Conservation (phyloP, 2,329 filamentous ascomycete species). For the Whalleya microplaca region DNA sequence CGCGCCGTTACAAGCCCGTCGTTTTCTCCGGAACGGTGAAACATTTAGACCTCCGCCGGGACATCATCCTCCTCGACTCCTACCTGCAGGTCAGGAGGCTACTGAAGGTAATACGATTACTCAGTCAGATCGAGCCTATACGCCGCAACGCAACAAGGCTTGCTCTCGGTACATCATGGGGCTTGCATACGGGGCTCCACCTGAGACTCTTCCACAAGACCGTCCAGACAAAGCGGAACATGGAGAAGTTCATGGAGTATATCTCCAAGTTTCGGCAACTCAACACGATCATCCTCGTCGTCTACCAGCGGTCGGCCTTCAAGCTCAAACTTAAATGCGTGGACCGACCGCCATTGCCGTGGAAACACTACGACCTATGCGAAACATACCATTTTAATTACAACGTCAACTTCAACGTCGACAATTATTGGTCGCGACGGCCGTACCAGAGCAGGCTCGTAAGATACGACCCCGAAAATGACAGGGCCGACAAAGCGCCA, state of each 20-base stretch:
- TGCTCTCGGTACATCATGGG: constrained; percentile 52
- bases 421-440: constrained; percentile 45
- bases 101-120: constrained; percentile 49
- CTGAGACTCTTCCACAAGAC: constrained; percentile 50
- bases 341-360: constrained; percentile 24
- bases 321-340: constrained; percentile 34
- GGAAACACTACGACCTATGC: constrained; percentile 45
- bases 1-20: constrained; percentile 49
- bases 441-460: constrained; percentile 42
- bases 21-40: constrained; percentile 51
- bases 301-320: constrained; percentile 53
- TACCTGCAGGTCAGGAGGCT: constrained; percentile 52
- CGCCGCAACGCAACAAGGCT: constrained; percentile 45
- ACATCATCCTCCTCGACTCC: constrained; percentile 51
- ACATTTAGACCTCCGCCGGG: constrained; percentile 49
- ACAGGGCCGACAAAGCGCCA: constrained; percentile 22
- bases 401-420: constrained; percentile 51
- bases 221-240: constrained; percentile 45
- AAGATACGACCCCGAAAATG: constrained; percentile 31
- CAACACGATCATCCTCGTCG: constrained; percentile 47
- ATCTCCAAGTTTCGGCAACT: constrained; percentile 46
- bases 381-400: constrained; percentile 52
- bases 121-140: constrained; percentile 50
- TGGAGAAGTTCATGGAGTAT: constrained; percentile 46
- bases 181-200: constrained; percentile 50